phyloP scores from a whole-genome alignment of 1,139 yeast genomes.

The Geotrichum restrictum region DNA sequence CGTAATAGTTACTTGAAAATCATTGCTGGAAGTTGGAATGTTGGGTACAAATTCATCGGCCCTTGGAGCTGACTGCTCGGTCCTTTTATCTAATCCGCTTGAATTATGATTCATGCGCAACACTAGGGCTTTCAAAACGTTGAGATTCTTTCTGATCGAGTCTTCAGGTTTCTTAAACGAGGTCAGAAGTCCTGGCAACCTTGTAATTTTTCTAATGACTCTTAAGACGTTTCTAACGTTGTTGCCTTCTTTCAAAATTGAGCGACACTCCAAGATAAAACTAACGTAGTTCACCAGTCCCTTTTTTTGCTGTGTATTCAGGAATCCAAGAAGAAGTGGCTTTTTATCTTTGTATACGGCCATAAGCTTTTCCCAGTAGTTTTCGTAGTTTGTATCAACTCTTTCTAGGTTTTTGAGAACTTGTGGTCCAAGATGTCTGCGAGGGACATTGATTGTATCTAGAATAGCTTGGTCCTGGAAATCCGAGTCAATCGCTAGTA shows the following conservation, averaged over 20 bases:
- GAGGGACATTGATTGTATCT: constrained; percentile 57
- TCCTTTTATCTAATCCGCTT: constrained; percentile 3
- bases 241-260: constrained; percentile 1
- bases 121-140: constrained; percentile 7
- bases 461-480: constrained; percentile 56
- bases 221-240: constrained; percentile 1
- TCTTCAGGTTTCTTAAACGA: constrained; percentile 8
- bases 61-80: too few relatives aligned
- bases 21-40: too few relatives aligned
- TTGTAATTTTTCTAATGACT: constrained; percentile 7
- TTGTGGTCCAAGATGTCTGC: constrained; percentile 68
- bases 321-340: constrained; percentile 6
- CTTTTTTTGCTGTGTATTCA: constrained; percentile 17
- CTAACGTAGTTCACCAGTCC: constrained; percentile 22
- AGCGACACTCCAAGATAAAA: constrained; percentile 12
- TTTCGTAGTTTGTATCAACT: neutral
- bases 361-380: neutral
- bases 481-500: constrained; percentile 54
- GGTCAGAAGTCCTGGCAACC: neutral
- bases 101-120: neutral
- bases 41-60: too few relatives aligned
- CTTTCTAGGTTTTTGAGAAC: constrained; percentile 38
- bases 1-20: too few relatives aligned
- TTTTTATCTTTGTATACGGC: neutral
- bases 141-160: constrained; percentile 1